Evolutionary conservation across 176 grass and related monocot genomes (phyloP), one percentile per base, ranked within the genome.

Genomic region (Areca catechu): DNA sequence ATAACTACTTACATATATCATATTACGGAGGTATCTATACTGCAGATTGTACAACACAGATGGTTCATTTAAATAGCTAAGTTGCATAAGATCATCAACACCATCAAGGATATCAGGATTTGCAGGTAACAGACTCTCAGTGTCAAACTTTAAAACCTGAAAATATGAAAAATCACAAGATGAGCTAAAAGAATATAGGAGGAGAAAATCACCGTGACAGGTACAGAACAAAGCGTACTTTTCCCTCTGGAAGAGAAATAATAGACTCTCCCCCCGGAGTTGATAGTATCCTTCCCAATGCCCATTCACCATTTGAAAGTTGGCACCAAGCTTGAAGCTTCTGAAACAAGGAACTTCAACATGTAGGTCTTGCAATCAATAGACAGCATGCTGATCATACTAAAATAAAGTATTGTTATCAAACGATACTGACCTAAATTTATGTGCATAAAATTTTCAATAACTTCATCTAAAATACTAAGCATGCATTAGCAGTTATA

Each of bases 101-200:
- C 94, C 94, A 54, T 98, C 79, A 18, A 98, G 94, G 80, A 98
- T 98, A 85, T 98, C 93, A 53, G 93, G 93, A 67, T 98, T 98
- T 71, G 93, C 81, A 66, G 78, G 72, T 75, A 92, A 68, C 63
- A 98, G 84, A 70, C 69, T 80, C 34, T 98, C 93, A 3, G 76
- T 89, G 75, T 88, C 83, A 53, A 85, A 30, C 66, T 77, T 83
- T 60, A 92, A 70, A 51, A 92, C 84, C 93, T 98, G 72, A 75
- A 85, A 70, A 25, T 54, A 37, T n/a, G 3, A 16, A 79, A 48
- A 51, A 5, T 19, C 18, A 15, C 16, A 56, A 66, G 25, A 74
- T 54, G 79, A 62, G 77, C 20, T 16, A 62, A 16, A 16, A 12
- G 53, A 9, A 63, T 67, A 4, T 48, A 54, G 43, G 20, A 66